These are phyloP conservation scores for Dioscorea cayenensis DNA, from an alignment of 116 monocot species.

Conservation along the genomic window DNA sequence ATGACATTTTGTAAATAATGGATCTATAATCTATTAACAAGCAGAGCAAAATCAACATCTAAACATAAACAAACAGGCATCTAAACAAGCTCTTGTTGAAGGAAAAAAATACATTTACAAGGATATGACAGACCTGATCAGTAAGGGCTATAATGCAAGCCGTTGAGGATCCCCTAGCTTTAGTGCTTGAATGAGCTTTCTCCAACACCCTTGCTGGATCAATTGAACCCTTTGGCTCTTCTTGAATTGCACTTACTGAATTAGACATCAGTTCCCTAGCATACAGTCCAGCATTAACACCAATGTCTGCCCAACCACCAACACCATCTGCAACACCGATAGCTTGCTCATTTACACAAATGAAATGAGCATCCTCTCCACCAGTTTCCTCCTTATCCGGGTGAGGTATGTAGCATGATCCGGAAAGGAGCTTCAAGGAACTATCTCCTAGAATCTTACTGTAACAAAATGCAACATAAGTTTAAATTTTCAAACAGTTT, in stretches of 20 bases:
- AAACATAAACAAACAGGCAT: not conserved
- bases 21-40: not conserved
- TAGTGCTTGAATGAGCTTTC: slow-evolving; percentile 82
- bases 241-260: slow-evolving; percentile 66
- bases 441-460: slow-evolving; percentile 44
- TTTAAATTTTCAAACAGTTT: too few relatives aligned
- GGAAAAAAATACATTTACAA: not conserved
- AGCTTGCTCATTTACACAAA: slow-evolving; percentile 71
- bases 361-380: slow-evolving; percentile 98
- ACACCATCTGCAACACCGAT: slow-evolving; percentile 99
- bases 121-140: slow-evolving; percentile 45
- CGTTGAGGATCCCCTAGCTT: slow-evolving; percentile 87
- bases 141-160: slow-evolving; percentile 94
- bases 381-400: slow-evolving; percentile 90
- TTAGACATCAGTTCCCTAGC: slow-evolving; percentile 91
- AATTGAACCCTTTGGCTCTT: slow-evolving; percentile 78
- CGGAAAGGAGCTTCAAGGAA: slow-evolving; percentile 70
- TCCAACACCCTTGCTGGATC: slow-evolving; percentile 85
- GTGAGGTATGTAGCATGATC: slow-evolving; percentile 91
- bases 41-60: not conserved
- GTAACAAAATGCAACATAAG: not conserved
- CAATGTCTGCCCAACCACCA: slow-evolving; percentile 95
- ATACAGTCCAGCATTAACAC: slow-evolving; percentile 85
- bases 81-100: not conserved
- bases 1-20: not conserved